These are phyloP conservation scores for Exophiala xenobiotica DNA, from an alignment of 2,329 filamentous ascomycete species.

Conservation along the genomic window DNA sequence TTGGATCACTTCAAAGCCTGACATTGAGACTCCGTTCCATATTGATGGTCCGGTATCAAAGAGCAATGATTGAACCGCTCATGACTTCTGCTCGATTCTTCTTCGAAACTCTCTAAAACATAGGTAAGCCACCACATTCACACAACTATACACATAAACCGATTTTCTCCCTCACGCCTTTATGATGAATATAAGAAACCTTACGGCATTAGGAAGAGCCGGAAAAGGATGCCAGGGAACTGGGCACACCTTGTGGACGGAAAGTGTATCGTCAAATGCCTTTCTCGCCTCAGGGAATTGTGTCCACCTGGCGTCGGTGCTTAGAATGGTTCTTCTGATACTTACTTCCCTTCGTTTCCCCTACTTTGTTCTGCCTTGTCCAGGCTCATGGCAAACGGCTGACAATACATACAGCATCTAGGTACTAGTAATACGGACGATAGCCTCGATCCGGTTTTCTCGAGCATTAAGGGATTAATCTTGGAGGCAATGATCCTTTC, in stretches of 20 bases:
- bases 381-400: background rate
- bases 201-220: conserved; percentile 35
- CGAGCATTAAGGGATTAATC: no score
- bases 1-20: no score
- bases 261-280: conserved; percentile 31
- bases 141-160: no score
- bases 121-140: no score
- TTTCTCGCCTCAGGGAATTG: conserved; percentile 2
- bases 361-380: background rate
- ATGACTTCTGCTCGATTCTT: no score
- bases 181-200: conserved; percentile 32
- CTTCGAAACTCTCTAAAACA: no score
- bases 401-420: background rate
- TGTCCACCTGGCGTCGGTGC: conserved; percentile 30
- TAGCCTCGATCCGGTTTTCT: no score
- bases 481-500: no score
- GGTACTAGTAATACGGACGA: no score
- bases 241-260: background rate
- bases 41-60: no score
- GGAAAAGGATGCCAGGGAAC: conserved; percentile 30
- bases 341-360: background rate
- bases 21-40: no score
- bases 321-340: conserved; percentile 34
- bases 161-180: background rate
- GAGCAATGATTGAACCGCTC: no score